phyloP scores from a whole-genome alignment of 768 basidiomycete species.

The Leucosporidium yakuticum region DNA sequence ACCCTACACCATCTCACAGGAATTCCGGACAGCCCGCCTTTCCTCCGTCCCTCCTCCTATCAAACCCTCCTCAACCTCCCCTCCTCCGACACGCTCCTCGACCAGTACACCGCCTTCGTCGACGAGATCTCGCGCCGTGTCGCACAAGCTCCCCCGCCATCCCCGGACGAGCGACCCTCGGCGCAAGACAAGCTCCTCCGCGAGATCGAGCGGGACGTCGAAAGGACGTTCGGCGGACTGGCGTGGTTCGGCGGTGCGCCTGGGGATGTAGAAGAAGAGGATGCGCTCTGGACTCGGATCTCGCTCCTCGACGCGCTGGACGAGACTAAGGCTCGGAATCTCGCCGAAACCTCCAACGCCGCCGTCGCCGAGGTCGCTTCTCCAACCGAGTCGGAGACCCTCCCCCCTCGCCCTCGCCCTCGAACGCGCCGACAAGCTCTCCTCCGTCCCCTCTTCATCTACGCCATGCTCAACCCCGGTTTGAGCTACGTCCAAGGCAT shows the following conservation, averaged over 20 bases:
- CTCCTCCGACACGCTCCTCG: neutral
- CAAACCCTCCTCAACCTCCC: conserved; percentile 21
- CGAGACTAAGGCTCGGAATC: neutral
- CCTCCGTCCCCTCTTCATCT: conserved; percentile 26
- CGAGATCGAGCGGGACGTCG: conserved; percentile 33
- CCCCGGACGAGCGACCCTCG: neutral
- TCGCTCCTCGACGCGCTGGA: conserved; percentile 6
- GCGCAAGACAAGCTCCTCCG: conserved; percentile 16
- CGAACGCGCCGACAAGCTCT: conserved; percentile 15
- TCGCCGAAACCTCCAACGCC: neutral
- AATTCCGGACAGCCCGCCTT: conserved; percentile 20
- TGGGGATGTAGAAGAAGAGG: neutral
- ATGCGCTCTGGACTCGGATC: conserved; percentile 19
- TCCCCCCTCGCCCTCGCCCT: neutral
- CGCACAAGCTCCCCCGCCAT: neutral
- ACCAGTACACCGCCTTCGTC: conserved; percentile 23
- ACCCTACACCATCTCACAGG: conserved; percentile 9
- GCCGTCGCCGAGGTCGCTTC: neutral
- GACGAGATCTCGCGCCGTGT: conserved; percentile 15
- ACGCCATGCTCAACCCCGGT: conserved; percentile 33
- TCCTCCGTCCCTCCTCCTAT: conserved; percentile 18
- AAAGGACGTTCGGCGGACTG: conserved; percentile 22
- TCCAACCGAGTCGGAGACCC: neutral
- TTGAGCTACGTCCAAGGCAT: conserved; percentile 32
- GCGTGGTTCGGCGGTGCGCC: conserved; percentile 16